Evolutionary conservation across 805 yeast species (phyloP), one percentile per base, ranked within the genome.

Genomic region (Kodamaea restingae): DNA sequence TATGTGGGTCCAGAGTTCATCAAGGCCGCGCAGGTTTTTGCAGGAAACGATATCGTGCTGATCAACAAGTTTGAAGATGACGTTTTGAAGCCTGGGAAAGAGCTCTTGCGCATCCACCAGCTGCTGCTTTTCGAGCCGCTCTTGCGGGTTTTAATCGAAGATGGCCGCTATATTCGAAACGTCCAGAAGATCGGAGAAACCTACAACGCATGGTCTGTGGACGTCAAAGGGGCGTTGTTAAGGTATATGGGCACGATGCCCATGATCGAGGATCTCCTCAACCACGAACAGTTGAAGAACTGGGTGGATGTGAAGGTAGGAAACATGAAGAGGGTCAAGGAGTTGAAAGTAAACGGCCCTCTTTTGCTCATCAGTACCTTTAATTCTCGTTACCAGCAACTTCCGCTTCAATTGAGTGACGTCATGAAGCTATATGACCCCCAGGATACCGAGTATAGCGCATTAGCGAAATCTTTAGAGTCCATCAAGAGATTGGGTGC

Each of bases 151-250:
- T 65, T 85, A 32, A 63, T 73, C 17, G 61, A 75, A 3, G 81
- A 80, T 41, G 90, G 91, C 0, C 83, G 81, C 36, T 81, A 78
- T 42, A 74, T 87, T 10, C 72, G 70, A 25, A 77, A 78, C 7
- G 34, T 69, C 18, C 44, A 38, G 2, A 65, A 56, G 7, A 70
- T 85, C 11, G 84, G 84, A 3, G 78, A 77, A 34, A 68, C 84
- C 8, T 76, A 84, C 45, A 56, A 70, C 21, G 71, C 72, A 14
- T 87, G 95, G 95, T 68, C 81, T 2, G 62, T 63, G 20, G 70
- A 65, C 15, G 88, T 86, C 0, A 62, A 69, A 15, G 64, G 64
- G 1, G 68, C 79, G 0, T 79, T 84, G 38, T 46, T 79, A 15
- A 65, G 63, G 27, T 84, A 84, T 50, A 83, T 87, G 27, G 74